Percentiles rank a stretch among this genome's conserved stretches.
These are phyloP conservation scores for Fusarium zealandicum DNA, from an alignment of 2,329 filamentous ascomycete species.

Conservation along the genomic window DNA sequence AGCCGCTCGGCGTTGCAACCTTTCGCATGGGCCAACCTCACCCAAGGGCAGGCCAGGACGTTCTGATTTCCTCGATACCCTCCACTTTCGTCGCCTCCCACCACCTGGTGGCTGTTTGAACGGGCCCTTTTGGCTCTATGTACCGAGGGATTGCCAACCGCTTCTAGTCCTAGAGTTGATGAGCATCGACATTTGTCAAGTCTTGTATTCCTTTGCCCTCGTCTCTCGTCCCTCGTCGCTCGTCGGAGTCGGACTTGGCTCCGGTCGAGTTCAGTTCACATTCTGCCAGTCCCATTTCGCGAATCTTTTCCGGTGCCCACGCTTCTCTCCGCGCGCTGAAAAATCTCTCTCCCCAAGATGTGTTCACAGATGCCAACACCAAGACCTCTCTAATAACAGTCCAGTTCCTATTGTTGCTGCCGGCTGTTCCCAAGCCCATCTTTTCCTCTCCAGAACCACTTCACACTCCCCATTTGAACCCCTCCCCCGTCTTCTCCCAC, in stretches of 20 bases:
- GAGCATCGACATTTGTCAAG: constrained; percentile 32
- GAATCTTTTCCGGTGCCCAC: constrained; percentile 41
- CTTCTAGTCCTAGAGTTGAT: constrained; percentile 29
- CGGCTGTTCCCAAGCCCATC: constrained; percentile 8
- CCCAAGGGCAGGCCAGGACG: constrained; percentile 28
- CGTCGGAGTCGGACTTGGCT: constrained; percentile 43
- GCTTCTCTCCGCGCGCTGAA: constrained; percentile 34
- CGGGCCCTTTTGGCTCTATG: constrained; percentile 20
- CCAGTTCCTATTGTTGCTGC: constrained; percentile 22
- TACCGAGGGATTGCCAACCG: constrained; percentile 31
- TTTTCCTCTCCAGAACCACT: constrained; percentile 26
- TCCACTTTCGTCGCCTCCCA: constrained; percentile 34
- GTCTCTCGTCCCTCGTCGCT: constrained; percentile 40
- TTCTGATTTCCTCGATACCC: constrained; percentile 33
- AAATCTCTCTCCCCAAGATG: constrained; percentile 39
- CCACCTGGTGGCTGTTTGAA: constrained; percentile 25
- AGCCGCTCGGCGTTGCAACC: constrained; percentile 19
- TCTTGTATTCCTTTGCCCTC: constrained; percentile 36
- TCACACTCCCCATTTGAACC: constrained; percentile 31
- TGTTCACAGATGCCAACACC: constrained; percentile 28
- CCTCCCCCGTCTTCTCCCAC: constrained; percentile 22
- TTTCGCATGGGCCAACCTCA: constrained; percentile 26
- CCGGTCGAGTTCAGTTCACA: constrained; percentile 42
- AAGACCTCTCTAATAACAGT: constrained; percentile 26
- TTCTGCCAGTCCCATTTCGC: constrained; percentile 42